These are phyloP conservation scores for Wickerhamiella sergipiensis DNA, from an alignment of 805 yeast species.

Conservation along the genomic window DNA sequence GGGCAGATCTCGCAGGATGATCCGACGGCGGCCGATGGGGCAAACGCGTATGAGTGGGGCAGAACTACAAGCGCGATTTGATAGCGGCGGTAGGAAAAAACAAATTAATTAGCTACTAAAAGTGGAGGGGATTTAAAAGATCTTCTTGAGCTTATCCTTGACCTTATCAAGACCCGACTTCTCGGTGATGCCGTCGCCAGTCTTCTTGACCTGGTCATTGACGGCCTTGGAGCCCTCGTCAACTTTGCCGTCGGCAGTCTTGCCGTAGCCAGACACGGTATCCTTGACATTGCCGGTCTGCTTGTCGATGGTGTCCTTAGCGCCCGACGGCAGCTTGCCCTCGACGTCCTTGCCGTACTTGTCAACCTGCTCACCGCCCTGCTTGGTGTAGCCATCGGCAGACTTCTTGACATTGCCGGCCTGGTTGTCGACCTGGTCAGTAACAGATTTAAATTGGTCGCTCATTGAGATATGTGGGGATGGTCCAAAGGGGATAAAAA, in stretches of 20 bases:
- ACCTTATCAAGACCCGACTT: conserved; percentile 1
- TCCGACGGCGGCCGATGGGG: background rate
- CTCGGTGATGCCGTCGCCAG: background rate
- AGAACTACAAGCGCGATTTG: too few species aligned
- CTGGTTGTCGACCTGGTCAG: background rate
- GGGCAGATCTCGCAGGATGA: background rate
- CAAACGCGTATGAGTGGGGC: too few species aligned
- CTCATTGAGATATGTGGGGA: background rate
- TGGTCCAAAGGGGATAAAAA: background rate
- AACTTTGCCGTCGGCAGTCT: conserved; percentile 1
- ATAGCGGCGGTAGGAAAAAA: background rate
- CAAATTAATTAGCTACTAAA: background rate
- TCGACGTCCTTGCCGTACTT: conserved; percentile 4
- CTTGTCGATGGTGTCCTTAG: conserved; percentile 6
- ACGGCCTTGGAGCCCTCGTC: background rate
- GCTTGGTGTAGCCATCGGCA: background rate
- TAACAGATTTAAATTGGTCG: background rate
- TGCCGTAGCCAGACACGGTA: conserved; percentile 1
- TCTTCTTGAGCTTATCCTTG: conserved; percentile 8
- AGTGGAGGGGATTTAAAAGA: conserved; percentile 1
- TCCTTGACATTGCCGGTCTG: conserved; percentile 1
- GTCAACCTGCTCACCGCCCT: conserved; percentile 1
- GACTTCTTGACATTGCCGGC: background rate
- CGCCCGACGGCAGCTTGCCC: conserved; percentile 5
- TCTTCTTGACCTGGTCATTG: conserved; percentile 1